phyloP scores from a whole-genome alignment of 139 green algal genomes.

The Pedinophyceae sp. region DNA sequence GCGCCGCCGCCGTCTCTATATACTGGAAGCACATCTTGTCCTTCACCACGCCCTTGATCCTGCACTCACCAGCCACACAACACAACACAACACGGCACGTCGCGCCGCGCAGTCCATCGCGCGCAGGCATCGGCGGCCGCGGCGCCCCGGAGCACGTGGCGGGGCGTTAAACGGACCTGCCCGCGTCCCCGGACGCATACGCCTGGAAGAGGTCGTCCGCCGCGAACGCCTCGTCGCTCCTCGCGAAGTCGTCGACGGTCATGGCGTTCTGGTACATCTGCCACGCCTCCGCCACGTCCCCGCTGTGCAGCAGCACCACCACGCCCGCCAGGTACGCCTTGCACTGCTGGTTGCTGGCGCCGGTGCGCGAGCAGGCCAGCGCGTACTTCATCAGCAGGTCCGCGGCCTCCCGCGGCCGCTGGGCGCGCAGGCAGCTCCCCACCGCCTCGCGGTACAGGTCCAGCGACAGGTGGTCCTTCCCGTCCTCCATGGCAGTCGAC shows the following conservation, averaged over 20 bases:
- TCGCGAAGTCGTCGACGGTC: conserved; percentile 33
- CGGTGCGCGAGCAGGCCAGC: conserved; percentile 19
- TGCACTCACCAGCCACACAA: too few species aligned
- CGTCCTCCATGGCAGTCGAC: not conserved
- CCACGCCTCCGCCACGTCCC: conserved; percentile 36
- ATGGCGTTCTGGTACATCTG: conserved; percentile 27
- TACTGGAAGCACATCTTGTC: conserved; percentile 13
- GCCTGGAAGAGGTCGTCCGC: conserved; percentile 54
- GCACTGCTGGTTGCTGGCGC: conserved; percentile 19
- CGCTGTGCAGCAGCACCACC: conserved; percentile 41
- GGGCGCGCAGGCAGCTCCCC: too few species aligned
- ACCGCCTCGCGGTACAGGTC: conserved; percentile 35
- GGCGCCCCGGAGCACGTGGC: conserved; percentile 18
- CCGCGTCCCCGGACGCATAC: conserved; percentile 15
- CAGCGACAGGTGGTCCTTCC: conserved; percentile 2
- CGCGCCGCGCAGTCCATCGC: too few species aligned
- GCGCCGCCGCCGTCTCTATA: conserved; percentile 21
- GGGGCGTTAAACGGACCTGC: too few species aligned
- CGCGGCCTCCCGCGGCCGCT: conserved; percentile 28
- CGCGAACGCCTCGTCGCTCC: conserved; percentile 51
- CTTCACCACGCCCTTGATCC: conserved; percentile 10
- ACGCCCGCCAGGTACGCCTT: conserved; percentile 52
- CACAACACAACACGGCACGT: too few species aligned
- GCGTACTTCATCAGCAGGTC: conserved; percentile 42
- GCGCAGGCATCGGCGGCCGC: conserved; percentile 6